Evolutionary conservation across 106 monocot species (phyloP), one percentile per base, ranked within the genome.

Genomic region (Phalaenopsis equestris): DNA sequence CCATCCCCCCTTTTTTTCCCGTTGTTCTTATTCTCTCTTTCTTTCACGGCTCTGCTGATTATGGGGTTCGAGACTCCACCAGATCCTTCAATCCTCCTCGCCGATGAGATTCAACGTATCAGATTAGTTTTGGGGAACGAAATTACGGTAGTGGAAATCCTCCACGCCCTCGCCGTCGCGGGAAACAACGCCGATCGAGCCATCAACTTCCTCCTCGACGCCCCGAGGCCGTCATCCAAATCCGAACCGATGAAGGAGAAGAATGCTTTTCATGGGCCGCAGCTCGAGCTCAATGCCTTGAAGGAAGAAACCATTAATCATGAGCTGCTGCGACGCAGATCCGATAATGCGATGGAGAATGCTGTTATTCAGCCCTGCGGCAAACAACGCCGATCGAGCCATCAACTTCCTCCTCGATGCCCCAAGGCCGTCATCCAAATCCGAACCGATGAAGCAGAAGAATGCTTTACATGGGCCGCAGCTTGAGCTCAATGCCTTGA

Each of bases 161-260:
- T 86, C 37, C 52, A 48, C 41, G 91, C 93, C 14, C 91, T 95
- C 43, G 55, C 75, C 10, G 39, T 73, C 52, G 67, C 89, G 56
- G 95, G 91, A 5, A 88, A 87, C 80, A 90, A 96, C 78, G 42
- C 81, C 15, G 77, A 87, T 55, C 88, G 91, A 11, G 95, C 95
- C 56, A 84, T 93, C 83, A 88, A 91, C 78, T 70, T 88, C 18
- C 89, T 95, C 73, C 90, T 96, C 24, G 93, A 96, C 57, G 55
- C 75, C 42, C 80, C 82, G 23, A 19, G 8, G 83, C 67, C 73
- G 83, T 91, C 79, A 24, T 85, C 19, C 45, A 65, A 42, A 86
- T 87, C 14, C 91, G 89, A 47, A 41, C 75, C 9, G 67, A 18
- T 45, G 19, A 42, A 15, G 43, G 43, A 18, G 74, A 37, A 42